Evolutionary conservation across 2,329 filamentous ascomycete species (phyloP), one percentile per base, ranked within the genome.

Genomic region (Coniochaeta sp.): DNA sequence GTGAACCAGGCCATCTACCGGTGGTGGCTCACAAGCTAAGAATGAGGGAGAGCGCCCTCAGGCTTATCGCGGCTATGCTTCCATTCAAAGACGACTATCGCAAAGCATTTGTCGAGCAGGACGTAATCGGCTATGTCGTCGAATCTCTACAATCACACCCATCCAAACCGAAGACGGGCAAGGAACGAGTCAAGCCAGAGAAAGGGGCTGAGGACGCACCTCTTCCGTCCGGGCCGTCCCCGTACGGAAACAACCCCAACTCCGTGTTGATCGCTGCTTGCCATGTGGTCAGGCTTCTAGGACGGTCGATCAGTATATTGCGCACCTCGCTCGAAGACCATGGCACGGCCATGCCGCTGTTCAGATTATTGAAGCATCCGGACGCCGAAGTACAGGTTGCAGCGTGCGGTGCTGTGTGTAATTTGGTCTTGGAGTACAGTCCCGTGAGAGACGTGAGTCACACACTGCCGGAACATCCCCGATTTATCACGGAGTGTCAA

Each of bases 311-410:
- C 24, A 90, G 85, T 70, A 87, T 93, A 50, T 76, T 98, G 19
- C 81, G 95, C 57, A 98, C 95, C 3, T 89, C 89, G 58, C 77
- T 99, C 55, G 90, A 96, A 61, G 95, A 99, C 73, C 86, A 91
- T 62, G 89, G 87, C 6, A 88, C 96, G 58, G 88, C 89, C 1
- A 82, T 86, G 65, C 93, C 93, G 3, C 77, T 96, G 8, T 89
- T 93, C 65, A 79, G 80, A 33, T 84, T 97, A 54, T 79, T 98
- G 64, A 85, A 81, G 61, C 89, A 95, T 72, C 80, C 82, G 7
- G 85, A 95, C 65, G 76, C 91, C 34, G 87, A 93, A 58, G 87
- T 98, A 5, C 89, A 93, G 70, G 88, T 95, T 69, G 91, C 92
- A 57, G 91, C 93, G 6, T 96, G 91, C 0, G 88, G 89, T 38